Evolutionary conservation across 208 protist genomes (phyloP).

Genomic region (Crithidia bombi): DNA sequence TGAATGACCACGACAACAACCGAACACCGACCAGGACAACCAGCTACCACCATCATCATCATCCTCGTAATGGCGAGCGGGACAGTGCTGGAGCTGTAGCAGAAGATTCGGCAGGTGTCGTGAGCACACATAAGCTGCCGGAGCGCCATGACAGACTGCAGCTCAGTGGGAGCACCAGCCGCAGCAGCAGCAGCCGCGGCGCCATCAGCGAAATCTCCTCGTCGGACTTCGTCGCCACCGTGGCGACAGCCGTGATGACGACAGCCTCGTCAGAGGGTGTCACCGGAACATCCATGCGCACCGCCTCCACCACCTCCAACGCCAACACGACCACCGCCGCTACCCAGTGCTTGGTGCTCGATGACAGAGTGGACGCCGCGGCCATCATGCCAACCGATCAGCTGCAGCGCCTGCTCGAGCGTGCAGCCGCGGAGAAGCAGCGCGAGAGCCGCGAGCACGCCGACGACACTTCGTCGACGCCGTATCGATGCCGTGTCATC

Average conservation of each 20-base stretch:
- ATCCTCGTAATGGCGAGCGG: not conserved
- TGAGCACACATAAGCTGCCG: not conserved
- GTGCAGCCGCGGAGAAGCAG: not conserved
- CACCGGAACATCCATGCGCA: not conserved
- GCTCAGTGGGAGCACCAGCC: slow-evolving; percentile 12
- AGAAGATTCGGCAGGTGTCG: not conserved
- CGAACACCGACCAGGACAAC: not conserved
- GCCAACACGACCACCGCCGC: not conserved
- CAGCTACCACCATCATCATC: not conserved
- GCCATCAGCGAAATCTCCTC: slow-evolving; percentile 9
- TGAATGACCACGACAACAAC: slow-evolving; percentile 14
- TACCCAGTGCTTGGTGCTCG: slow-evolving; percentile 19
- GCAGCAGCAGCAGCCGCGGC: slow-evolving; percentile 19
- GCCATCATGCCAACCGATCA: slow-evolving; percentile 8
- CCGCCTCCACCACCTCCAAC: not conserved
- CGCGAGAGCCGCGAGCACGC: not conserved
- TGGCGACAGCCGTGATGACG: not conserved
- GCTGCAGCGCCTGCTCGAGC: slow-evolving; percentile 13
- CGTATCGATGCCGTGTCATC: slow-evolving; percentile 40
- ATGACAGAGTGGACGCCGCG: slow-evolving; percentile 14
- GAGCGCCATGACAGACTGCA: not conserved
- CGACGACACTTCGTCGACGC: slow-evolving; percentile 8
- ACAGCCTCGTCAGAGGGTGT: not conserved
- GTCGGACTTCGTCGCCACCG: slow-evolving; percentile 8
- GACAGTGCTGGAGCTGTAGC: not conserved